Evolutionary conservation across 352 stramenopile genomes (phyloP).

Genomic region (Porosira glacialis): DNA sequence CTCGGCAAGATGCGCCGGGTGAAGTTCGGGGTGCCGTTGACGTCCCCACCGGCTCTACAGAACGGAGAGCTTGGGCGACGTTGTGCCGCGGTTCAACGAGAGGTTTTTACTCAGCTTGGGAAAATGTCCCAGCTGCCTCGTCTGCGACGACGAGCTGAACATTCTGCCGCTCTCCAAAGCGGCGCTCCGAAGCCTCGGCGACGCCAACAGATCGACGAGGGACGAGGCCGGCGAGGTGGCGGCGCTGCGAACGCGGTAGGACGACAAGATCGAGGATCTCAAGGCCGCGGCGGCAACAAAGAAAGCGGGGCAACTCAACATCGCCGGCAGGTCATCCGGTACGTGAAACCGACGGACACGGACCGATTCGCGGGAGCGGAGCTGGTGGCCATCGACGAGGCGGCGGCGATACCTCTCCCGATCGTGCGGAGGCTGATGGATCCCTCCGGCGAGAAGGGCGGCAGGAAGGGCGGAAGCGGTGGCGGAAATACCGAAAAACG

Average conservation of each 20-base stretch:
- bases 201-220: slow-evolving; percentile 21
- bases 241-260: slow-evolving; percentile 51
- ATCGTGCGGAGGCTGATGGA: slow-evolving; percentile 92
- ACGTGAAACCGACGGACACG: slow-evolving; percentile 88
- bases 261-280: slow-evolving; percentile 85
- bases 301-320: no score
- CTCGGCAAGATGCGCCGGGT: no score
- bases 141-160: slow-evolving; percentile 99
- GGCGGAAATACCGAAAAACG: slow-evolving; percentile 42
- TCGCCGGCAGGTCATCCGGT: slow-evolving; percentile 93
- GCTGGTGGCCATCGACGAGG: slow-evolving; percentile 97
- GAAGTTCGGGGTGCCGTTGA: no score
- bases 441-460: slow-evolving; percentile 33
- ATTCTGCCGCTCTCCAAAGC: slow-evolving; percentile 90
- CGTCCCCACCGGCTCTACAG: slow-evolving; percentile 83
- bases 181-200: slow-evolving; percentile 83
- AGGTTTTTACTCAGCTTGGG: slow-evolving; percentile 97
- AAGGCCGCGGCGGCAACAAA: no score
- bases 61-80: slow-evolving; percentile 82
- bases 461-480: slow-evolving; percentile 18
- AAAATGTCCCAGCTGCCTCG: slow-evolving; percentile 91
- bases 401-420: slow-evolving; percentile 98
- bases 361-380: slow-evolving; percentile 96
- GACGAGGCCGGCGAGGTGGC: slow-evolving; percentile 24
- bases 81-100: slow-evolving; percentile 99